phyloP scores from a whole-genome alignment of 1,139 yeast species.

The Kluyveromyces sp. region DNA sequence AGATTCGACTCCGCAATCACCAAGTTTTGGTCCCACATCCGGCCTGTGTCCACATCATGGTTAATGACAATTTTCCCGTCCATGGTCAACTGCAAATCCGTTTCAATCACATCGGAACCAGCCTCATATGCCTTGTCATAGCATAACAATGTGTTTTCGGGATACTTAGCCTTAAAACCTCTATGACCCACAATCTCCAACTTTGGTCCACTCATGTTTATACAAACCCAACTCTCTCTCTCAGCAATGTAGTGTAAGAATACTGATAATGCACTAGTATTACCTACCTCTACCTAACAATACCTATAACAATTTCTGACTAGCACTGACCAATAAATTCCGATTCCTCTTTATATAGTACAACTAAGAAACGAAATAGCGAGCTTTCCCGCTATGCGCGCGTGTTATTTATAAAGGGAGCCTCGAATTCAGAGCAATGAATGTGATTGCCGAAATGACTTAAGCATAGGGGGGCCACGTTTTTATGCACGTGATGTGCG shows the following conservation, averaged over 20 bases:
- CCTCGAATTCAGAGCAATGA: too few relatives aligned
- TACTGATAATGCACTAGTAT: too few relatives aligned
- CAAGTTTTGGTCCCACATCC: constrained; percentile 31
- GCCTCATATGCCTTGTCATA: constrained; percentile 61
- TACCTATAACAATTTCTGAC: too few relatives aligned
- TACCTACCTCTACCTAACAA: too few relatives aligned
- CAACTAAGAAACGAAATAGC: background rate
- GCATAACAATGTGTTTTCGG: constrained; percentile 75
- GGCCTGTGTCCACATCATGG: constrained; percentile 42
- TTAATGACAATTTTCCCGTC: constrained; percentile 71
- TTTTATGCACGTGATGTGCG: too few relatives aligned
- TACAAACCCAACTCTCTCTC: too few relatives aligned
- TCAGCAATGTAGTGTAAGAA: too few relatives aligned
- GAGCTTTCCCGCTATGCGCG: too few relatives aligned
- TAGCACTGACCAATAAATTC: background rate
- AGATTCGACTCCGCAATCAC: constrained; percentile 34
- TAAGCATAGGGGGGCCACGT: too few relatives aligned
- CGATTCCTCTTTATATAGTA: background rate
- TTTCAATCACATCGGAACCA: constrained; percentile 70
- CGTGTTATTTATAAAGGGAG: background rate
- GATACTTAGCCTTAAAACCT: constrained; percentile 42
- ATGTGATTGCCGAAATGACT: too few relatives aligned
- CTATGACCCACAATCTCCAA: constrained; percentile 31
- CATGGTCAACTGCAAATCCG: constrained; percentile 71
- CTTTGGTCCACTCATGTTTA: background rate